phyloP scores from a whole-genome alignment of 1,284 basidiomycete species.

The Pseudozyma sp. region DNA sequence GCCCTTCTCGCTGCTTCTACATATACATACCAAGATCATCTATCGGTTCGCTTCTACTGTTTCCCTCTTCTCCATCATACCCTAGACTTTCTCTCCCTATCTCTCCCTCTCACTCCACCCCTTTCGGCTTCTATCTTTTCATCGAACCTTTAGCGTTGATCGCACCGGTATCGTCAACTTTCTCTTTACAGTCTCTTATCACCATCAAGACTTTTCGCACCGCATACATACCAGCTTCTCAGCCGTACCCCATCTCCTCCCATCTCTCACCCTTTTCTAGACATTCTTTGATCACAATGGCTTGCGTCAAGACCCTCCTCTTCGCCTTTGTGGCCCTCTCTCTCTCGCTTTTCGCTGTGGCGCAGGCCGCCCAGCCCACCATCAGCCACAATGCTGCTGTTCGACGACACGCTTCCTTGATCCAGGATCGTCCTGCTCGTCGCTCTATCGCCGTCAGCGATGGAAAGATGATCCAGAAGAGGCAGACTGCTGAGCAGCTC shows the following conservation, averaged over 20 bases:
- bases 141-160: conserved; percentile 43
- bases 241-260: neutral
- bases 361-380: conserved; percentile 36
- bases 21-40: conserved; percentile 12
- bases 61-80: conserved; percentile 2
- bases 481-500: conserved; percentile 44
- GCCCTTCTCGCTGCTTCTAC: neutral
- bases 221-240: neutral
- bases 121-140: conserved; percentile 6
- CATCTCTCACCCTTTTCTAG: neutral
- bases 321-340: conserved; percentile 42
- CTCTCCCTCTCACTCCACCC: conserved; percentile 4
- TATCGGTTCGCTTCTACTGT: neutral
- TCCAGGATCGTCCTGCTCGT: conserved; percentile 24
- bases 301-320: conserved; percentile 30
- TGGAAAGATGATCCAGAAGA: conserved; percentile 38
- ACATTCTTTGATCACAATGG: conserved; percentile 19
- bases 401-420: conserved; percentile 29
- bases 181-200: conserved; percentile 2
- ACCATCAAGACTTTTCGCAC: conserved; percentile 1
- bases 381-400: conserved; percentile 48
- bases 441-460: conserved; percentile 30
- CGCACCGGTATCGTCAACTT: conserved; percentile 27
- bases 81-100: conserved; percentile 2
- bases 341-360: conserved; percentile 31